Evolutionary conservation across 768 basidiomycete genomes (phyloP).

Genomic region (Phaffia australis): DNA sequence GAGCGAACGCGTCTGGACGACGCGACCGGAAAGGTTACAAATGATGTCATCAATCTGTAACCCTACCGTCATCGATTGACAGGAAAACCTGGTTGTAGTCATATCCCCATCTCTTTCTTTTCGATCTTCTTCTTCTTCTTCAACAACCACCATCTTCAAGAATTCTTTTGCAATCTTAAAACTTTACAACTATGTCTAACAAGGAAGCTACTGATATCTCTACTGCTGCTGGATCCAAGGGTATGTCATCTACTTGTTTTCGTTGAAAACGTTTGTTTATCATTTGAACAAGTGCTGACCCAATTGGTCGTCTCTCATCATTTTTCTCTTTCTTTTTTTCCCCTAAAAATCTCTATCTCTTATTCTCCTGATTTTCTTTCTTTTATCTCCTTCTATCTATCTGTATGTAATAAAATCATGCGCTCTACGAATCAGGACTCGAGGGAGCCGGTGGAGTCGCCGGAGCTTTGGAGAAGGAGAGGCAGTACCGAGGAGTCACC

Average conservation of each 20-base stretch:
- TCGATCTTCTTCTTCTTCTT: no score
- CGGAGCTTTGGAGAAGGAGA: slow-evolving; percentile 7
- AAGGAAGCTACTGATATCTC: slow-evolving; percentile 9
- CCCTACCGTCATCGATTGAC: neutral
- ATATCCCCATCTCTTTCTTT: no score
- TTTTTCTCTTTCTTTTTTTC: neutral
- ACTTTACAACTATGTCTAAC: no score
- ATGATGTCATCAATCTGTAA: neutral
- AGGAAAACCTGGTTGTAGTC: no score
- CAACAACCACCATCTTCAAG: no score
- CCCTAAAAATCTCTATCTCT: no score
- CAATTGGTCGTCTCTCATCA: neutral
- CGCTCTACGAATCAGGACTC: neutral
- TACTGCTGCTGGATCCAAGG: slow-evolving; percentile 6
- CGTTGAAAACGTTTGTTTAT: no score
- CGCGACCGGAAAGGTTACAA: neutral
- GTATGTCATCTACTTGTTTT: neutral
- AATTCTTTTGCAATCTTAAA: no score
- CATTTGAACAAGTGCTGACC: neutral
- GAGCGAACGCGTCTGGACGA: neutral
- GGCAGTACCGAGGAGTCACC: neutral
- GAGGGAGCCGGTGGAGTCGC: neutral
- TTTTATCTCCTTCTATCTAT: neutral
- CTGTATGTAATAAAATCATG: neutral
- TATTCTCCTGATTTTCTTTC: no score